These are phyloP conservation scores for Mycena sp. DNA, from an alignment of 1,284 basidiomycete genomes.

Conservation along the genomic window DNA sequence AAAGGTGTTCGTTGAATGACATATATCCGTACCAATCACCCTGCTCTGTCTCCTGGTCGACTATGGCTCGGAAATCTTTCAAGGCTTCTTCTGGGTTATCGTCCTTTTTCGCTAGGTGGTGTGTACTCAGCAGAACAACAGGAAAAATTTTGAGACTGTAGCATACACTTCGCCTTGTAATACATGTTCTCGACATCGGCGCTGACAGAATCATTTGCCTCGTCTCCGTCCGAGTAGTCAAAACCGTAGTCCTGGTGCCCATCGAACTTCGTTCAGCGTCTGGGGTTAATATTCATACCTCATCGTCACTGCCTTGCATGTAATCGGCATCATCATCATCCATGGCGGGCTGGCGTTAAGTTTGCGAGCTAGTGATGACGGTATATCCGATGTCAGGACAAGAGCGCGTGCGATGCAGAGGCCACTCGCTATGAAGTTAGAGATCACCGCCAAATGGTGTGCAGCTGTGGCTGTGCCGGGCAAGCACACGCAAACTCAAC, in stretches of 20 bases:
- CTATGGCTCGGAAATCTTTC: slow-evolving; percentile 87
- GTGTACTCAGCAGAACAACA: not conserved
- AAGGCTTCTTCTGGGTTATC: slow-evolving; percentile 91
- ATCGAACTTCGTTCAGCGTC: not conserved
- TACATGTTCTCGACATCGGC: slow-evolving; percentile 99
- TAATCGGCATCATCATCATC: slow-evolving; percentile 92
- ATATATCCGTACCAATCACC: slow-evolving; percentile 82
- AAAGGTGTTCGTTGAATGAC: not conserved
- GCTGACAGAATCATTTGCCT: slow-evolving; percentile 80
- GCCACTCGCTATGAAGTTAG: too few relatives aligned
- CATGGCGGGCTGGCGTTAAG: slow-evolving; percentile 44
- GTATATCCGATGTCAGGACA: too few relatives aligned
- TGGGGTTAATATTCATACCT: slow-evolving; percentile 52
- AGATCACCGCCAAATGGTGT: too few relatives aligned
- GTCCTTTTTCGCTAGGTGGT: slow-evolving; percentile 86
- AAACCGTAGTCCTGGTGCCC: slow-evolving; percentile 89
- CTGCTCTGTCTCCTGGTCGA: slow-evolving; percentile 89
- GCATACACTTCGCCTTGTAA: slow-evolving; percentile 94
- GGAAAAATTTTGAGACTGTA: not conserved
- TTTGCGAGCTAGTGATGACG: too few relatives aligned
- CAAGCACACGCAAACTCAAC: not conserved
- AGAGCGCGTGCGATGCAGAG: too few relatives aligned
- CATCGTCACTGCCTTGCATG: slow-evolving; percentile 87
- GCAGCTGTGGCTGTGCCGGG: not conserved
- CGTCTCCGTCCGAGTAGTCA: slow-evolving; percentile 94